Conservation (phyloP, 140 eudicot species). For the Cichorium intybus region DNA sequence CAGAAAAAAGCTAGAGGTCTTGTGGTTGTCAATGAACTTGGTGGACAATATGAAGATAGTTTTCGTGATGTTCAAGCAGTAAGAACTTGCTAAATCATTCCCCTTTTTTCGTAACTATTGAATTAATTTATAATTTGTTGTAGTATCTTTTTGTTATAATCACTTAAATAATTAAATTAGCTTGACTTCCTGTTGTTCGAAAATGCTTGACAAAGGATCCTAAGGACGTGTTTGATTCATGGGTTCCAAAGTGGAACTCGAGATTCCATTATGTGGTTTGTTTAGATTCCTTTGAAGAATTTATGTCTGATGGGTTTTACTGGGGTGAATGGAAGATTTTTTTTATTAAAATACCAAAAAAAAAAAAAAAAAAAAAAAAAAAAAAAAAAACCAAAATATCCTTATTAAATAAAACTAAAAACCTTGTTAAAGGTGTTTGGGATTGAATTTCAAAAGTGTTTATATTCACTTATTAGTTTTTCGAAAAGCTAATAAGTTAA, state of each 20-base stretch:
- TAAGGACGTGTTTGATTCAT: background rate
- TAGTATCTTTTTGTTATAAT: conserved; percentile 2
- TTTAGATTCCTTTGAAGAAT: no score
- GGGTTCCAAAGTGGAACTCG: background rate
- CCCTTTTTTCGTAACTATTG: background rate
- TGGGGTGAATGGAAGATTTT: no score
- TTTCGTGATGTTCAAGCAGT: conserved; percentile 86
- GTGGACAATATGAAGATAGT: conserved; percentile 87
- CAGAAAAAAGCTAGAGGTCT: conserved; percentile 44
- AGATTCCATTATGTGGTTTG: background rate
- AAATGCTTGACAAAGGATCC: conserved; percentile 4
- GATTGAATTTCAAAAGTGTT: no score
- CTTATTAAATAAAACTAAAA: no score
- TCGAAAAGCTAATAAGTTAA: no score
- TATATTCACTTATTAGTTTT: no score
- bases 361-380: background rate
- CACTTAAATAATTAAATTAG: background rate
- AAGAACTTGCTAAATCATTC: conserved; percentile 24
- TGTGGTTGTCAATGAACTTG: conserved; percentile 68
- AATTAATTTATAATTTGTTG: conserved; percentile 1
- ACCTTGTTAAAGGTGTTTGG: no score
- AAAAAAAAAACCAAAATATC: no score
- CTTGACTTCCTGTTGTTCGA: conserved; percentile 1
- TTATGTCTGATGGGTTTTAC: no score
- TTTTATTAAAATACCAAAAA: background rate